These are phyloP conservation scores for Taphrina wiesneri DNA, from an alignment of 1,139 yeast species.

Conservation along the genomic window DNA sequence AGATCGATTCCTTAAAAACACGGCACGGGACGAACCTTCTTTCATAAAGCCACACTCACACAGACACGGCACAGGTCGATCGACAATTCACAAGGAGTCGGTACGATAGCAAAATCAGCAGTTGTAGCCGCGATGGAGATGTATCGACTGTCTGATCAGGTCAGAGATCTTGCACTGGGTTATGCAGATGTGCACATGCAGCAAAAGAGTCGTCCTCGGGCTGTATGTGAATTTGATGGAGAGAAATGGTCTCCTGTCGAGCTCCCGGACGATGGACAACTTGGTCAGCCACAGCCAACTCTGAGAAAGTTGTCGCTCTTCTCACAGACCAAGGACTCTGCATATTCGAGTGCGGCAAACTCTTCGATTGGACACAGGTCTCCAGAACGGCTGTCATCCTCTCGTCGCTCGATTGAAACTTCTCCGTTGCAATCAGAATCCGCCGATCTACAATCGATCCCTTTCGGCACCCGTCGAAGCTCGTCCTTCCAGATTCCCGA, in stretches of 20 bases:
- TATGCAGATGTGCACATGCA: conserved; percentile 26
- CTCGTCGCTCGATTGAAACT: background rate
- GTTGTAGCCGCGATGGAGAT: background rate
- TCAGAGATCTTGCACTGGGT: conserved; percentile 21
- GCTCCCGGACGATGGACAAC: conserved; percentile 10
- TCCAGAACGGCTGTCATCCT: background rate
- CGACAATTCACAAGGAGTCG: background rate
- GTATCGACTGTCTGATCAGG: conserved; percentile 22
- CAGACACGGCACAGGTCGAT: background rate
- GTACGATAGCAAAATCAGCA: background rate
- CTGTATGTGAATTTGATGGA: conserved; percentile 30
- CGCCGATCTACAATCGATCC: background rate
- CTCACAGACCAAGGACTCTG: conserved; percentile 1
- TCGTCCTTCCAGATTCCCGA: conserved; percentile 15
- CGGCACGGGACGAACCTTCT: conserved; percentile 6
- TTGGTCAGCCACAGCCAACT: background rate
- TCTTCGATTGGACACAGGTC: conserved; percentile 1
- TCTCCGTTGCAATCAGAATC: background rate
- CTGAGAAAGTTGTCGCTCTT: conserved; percentile 16
- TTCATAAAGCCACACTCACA: background rate
- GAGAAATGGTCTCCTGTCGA: conserved; percentile 29
- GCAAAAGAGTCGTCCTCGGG: conserved; percentile 19
- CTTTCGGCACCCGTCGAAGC: conserved; percentile 17
- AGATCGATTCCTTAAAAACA: background rate
- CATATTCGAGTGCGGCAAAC: conserved; percentile 3